Conservation (phyloP, 2,329 filamentous ascomycete species). For the Dactylellina sp. region DNA sequence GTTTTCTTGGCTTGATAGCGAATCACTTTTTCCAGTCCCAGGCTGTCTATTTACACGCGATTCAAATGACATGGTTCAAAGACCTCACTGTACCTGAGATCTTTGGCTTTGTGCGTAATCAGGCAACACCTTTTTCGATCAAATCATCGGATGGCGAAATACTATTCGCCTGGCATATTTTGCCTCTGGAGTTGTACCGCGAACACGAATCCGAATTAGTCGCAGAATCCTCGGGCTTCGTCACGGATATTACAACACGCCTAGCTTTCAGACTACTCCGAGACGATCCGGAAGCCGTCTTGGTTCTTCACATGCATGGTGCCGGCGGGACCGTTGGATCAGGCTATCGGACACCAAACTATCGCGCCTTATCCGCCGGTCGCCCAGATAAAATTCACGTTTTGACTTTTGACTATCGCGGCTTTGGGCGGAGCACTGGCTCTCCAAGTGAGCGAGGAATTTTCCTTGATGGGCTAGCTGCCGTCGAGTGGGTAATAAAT, state of each 20-base stretch:
- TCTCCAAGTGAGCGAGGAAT: constrained; percentile 70
- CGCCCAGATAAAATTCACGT: constrained; percentile 70
- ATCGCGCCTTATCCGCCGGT: constrained; percentile 69
- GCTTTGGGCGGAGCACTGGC: constrained; percentile 70
- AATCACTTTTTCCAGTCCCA: constrained; percentile 68
- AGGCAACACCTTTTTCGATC: constrained; percentile 68
- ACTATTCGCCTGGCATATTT: constrained; percentile 68
- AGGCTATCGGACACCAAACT: constrained; percentile 69
- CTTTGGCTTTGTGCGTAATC: constrained; percentile 67
- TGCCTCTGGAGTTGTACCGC: constrained; percentile 66
- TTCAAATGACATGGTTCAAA: constrained; percentile 70
- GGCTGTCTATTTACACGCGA: constrained; percentile 70
- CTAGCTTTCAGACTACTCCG: constrained; percentile 66
- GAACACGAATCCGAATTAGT: constrained; percentile 64
- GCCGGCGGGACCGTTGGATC: constrained; percentile 71
- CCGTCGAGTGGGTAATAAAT: constrained; percentile 70
- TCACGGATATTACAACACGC: constrained; percentile 62
- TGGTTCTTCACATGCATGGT: constrained; percentile 70
- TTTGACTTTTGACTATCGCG: constrained; percentile 73
- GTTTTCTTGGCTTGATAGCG: constrained; percentile 66
- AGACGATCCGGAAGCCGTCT: constrained; percentile 65
- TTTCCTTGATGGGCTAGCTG: constrained; percentile 68
- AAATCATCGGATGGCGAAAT: constrained; percentile 64
- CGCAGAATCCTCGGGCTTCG: constrained; percentile 63
- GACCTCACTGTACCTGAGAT: constrained; percentile 67